Evolutionary conservation across 75 land plant genomes (phyloP), one percentile per base, ranked within the genome.

Genomic region (Pinus tabuliformis): DNA sequence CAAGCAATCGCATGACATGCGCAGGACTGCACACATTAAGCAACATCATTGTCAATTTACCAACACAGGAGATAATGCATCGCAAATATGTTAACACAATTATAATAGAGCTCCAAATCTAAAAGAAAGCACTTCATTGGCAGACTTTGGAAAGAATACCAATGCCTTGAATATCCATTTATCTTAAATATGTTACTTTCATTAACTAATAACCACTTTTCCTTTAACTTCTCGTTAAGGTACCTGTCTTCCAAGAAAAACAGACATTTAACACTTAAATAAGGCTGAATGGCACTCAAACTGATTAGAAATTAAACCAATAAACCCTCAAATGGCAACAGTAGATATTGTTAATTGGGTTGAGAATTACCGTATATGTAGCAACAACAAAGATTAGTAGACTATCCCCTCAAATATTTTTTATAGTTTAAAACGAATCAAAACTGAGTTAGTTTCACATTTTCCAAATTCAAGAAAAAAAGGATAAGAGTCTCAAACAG

Each of bases 1-100:
- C 87, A 33, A 86, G 64, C 21, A 86, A 76, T 65, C 61, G 87
- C 87, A 86, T 86, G 42, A 86, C 72, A 72, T 86, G 87, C 4
- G 87, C 86, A 70, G 87, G 87, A 58, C 87, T 86, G 86, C 6
- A 37, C 72, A 68, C 52, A 68, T 42, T 18, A 21, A 37, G 5
- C 17, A 68, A 52, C 9, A 68, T 62, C 77, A 76, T 30, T 22
- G 72, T 37, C n/a, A 59, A 36, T 58, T 12, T 57, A 24, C 16
- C 56, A 78, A n/a, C 49, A 52, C 30, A 49, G 17, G 42, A 68
- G 52, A 42, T 7, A 42, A 2, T 64, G 68, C n/a, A 36, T 3
- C 18, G 17, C 22, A 7, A 8, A 39, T 68, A 22, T 42, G 39
- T 21, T 42, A 68, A 15, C 26, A 28, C 30, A 62, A 15, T 64